phyloP scores from a whole-genome alignment of 108 stramenopile genomes.

The Schizochytrium sp. region DNA sequence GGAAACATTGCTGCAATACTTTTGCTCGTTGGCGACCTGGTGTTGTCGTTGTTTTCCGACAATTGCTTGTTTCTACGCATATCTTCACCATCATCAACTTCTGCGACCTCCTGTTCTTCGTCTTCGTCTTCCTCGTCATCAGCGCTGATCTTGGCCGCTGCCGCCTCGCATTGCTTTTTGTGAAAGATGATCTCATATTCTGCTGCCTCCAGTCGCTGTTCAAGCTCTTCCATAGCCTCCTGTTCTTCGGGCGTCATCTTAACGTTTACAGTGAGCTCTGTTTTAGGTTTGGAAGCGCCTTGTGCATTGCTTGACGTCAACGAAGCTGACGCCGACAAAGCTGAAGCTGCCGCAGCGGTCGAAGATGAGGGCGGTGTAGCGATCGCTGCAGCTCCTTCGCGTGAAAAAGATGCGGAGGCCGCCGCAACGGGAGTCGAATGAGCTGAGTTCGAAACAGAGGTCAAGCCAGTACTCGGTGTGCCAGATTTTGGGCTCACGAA shows the following conservation, averaged over 20 bases:
- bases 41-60: too few species aligned
- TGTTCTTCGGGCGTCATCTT: constrained; percentile 36
- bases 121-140: not conserved
- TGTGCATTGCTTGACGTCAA: too few species aligned
- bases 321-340: too few species aligned
- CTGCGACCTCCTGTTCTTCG: not conserved
- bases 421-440: not conserved
- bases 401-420: not conserved
- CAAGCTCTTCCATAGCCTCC: constrained; percentile 24
- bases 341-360: too few species aligned
- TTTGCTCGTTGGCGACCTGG: not conserved
- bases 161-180: constrained; percentile 41
- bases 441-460: not conserved
- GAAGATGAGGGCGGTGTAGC: too few species aligned
- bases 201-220: constrained; percentile 47
- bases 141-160: constrained; percentile 17
- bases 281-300: too few species aligned
- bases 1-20: not conserved
- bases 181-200: constrained; percentile 50
- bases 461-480: not conserved
- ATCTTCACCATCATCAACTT: too few species aligned
- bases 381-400: not conserved
- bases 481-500: constrained; percentile 1
- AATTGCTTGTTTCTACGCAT: too few species aligned
- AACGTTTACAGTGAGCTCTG: too few species aligned